Base-by-base conservation (phyloP, 352 stramenopile species). In the Phytophthora sp. region DNA sequence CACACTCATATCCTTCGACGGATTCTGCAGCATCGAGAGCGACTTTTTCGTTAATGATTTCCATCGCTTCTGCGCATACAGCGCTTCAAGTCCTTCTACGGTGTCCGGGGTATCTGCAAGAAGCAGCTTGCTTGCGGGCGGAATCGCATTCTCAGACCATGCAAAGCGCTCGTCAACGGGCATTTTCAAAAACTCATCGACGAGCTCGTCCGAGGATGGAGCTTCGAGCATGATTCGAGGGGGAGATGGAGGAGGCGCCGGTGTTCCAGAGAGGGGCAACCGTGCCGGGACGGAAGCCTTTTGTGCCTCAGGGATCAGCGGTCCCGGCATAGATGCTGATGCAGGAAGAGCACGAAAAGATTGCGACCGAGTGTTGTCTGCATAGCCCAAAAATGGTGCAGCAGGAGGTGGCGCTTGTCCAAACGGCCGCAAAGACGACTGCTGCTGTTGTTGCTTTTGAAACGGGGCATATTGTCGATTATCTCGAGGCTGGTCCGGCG, bases 41-140 rank as follows among this genome's bases (percentile, higher is more conserved):
- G 86, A 78, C 26, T 92, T 92, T 55, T 88, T 89, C 3, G 80
- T 90, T 23, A 94, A 65, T 16, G 83, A 86, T 55, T 84, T 86
- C 82, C 84, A 94, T 16, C 80, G 72, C 62, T 89, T 88, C 53
- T 91, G 74, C 35, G 56, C 62, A 55, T 93, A 93, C 30, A 94
- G 57, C 21, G 58, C 47, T 52, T 90, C 75, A 2, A 94, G 76
- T 3, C 66, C 72, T 15, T 79, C 55, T 1, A 92, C 52, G 3
- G 76, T 84, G 59, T 91, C 76, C 2, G 85, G 82, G 12, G 90
- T 73, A 57, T 92, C 79, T 15, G 76, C 71, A 27, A 88, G 71
- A 57, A 79, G 78, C 18, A 88, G 56, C 23, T 81, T 82, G 20
- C 54, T 84, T 26, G 74, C 51, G 4, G 69, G 73, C n/a, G 76